These are phyloP conservation scores for Tuctoria greenei DNA, from an alignment of 176 grass and related monocot genomes.

Conservation along the genomic window DNA sequence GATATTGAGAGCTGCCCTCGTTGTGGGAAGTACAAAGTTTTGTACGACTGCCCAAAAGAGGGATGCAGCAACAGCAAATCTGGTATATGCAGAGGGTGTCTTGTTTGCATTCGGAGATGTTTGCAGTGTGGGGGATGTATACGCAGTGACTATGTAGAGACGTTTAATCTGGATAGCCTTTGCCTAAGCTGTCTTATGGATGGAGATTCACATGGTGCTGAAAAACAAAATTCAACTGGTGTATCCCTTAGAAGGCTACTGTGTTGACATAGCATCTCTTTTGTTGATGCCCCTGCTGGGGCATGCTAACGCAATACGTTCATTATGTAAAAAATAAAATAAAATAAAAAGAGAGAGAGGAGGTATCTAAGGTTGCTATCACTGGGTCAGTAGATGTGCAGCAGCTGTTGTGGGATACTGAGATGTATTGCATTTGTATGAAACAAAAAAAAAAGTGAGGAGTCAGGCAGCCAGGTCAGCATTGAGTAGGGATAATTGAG, in stretches of 20 bases:
- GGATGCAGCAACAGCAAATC: conserved; percentile 44
- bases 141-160: conserved; percentile 45
- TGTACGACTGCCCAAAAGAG: conserved; percentile 76
- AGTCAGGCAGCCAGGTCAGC: neutral
- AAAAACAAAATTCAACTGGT: conserved; percentile 28
- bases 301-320: conserved; percentile 5
- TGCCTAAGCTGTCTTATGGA: conserved; percentile 54
- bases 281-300: neutral
- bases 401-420: neutral
- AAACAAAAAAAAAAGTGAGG: conserved; percentile 28
- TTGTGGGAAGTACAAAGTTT: conserved; percentile 72
- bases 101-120: conserved; percentile 74
- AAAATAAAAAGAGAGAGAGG: conserved; percentile 3
- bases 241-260: conserved; percentile 28
- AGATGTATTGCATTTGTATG: conserved; percentile 24
- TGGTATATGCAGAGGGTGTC: conserved; percentile 64
- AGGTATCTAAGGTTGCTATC: neutral
- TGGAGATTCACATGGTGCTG: neutral
- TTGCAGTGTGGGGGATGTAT: conserved; percentile 73
- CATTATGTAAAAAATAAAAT: conserved; percentile 14
- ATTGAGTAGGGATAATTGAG: neutral
- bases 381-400: conserved; percentile 13
- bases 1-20: conserved; percentile 82
- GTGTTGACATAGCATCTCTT: neutral
- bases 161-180: conserved; percentile 59